Base-by-base conservation (phyloP, 129 eudicot genomes). In the Arctium minus region DNA sequence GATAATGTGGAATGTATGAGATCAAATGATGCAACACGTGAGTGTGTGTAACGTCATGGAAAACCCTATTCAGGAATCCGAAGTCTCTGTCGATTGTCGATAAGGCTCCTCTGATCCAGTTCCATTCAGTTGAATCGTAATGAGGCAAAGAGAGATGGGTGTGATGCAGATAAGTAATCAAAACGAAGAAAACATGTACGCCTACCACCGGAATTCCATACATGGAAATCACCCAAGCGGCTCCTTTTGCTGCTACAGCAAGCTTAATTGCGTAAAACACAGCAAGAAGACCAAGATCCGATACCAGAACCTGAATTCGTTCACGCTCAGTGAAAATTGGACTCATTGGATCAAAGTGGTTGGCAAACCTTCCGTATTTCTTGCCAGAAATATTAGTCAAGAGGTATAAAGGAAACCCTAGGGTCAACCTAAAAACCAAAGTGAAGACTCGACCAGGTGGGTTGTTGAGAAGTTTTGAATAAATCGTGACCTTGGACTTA, bases 1-100 rank as follows among this genome's bases (percentile, higher is more conserved):
- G 84, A 83, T 86, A 86, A 83, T 83, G 87, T 74, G 89, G 89
- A 35, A 86, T 86, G 84, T 82, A 82, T 9, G 89, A 86, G 79
- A 86, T 82, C 53, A 86, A 74, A 64, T 86, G 89, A 65, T 86
- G 89, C 80, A 80, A 79, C 6, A 86, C 87, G 7, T 86, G 89
- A 74, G 89, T 84, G 65, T 86, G 86, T 38, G 86, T 82, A 8
- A 86, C 89, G 13, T 86, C 86, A 31, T 86, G 89, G 8, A 86
- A 79, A 18, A 86, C 89, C 75, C 86, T 70, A 27, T 86, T 86
- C 1, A 86, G 50, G 72, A 86, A 78, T 15, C 89, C 89, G 3
- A 82, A 86, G 37, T 86, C 89, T 29, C 89, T 74, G 71, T 83
- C 89, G 18, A 86, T 80, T 0, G 89, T 86, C 15, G 84, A 83